Conservation (phyloP, 1,284 basidiomycete species). For the Retiboletus flavoniger region DNA sequence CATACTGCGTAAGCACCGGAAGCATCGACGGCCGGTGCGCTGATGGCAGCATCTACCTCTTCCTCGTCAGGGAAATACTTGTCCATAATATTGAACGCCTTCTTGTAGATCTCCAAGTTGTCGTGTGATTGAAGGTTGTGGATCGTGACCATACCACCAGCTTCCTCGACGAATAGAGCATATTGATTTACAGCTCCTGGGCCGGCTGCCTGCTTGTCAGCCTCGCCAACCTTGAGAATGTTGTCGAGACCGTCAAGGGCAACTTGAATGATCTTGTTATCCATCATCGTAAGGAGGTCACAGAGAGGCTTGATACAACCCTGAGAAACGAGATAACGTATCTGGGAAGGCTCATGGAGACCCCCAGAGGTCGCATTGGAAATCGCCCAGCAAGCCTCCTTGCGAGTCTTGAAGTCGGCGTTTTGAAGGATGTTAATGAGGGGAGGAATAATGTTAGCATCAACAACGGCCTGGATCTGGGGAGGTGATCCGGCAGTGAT, state of each 20-base stretch:
- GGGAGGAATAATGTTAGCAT: constrained; percentile 92
- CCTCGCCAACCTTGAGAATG: constrained; percentile 97
- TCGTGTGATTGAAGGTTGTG: constrained; percentile 99
- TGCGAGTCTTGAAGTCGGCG: constrained; percentile 99
- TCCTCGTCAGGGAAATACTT: constrained; percentile 91
- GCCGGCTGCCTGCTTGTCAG: constrained; percentile 85
- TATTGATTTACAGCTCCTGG: constrained; percentile 91
- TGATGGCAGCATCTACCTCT: constrained; percentile 78
- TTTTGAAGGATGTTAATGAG: constrained; percentile 97
- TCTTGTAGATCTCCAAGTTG: constrained; percentile 99
- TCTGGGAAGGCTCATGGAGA: constrained; percentile 94
- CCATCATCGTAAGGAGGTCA: constrained; percentile 95
- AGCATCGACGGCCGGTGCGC: constrained; percentile 81
- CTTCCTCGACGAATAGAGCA: constrained; percentile 94
- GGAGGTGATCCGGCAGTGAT: constrained; percentile 95
- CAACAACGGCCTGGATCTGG: constrained; percentile 91
- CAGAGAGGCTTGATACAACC: constrained; percentile 99
- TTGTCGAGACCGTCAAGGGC: constrained; percentile 98
- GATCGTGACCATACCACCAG: constrained; percentile 97
- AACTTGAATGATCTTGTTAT: constrained; percentile 99
- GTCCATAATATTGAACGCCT: constrained; percentile 99
- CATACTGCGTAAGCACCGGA: constrained; percentile 88
- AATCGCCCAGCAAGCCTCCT: constrained; percentile 99
- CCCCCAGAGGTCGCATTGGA: constrained; percentile 99
- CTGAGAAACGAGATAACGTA: constrained; percentile 96